Conservation (phyloP, 1,284 basidiomycete species). For the Boletellus sp. region DNA sequence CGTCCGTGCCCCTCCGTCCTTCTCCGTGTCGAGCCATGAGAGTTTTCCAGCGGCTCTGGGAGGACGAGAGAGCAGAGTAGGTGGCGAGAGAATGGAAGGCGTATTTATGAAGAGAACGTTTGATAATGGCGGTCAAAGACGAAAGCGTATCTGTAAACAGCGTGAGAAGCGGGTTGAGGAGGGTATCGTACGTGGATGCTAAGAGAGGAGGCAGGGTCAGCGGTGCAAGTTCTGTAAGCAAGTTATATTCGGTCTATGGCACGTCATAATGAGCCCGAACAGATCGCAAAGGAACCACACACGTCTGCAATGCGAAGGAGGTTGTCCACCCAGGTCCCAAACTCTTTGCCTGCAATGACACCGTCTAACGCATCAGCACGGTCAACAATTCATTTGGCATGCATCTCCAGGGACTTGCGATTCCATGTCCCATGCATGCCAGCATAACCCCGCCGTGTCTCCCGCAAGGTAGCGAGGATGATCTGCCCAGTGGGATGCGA, state of each 20-base stretch:
- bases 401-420: conserved; percentile 60
- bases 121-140: conserved; percentile 65
- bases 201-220: conserved; percentile 47
- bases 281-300: conserved; percentile 27
- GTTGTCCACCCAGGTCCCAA: conserved; percentile 60
- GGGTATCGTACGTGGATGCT: conserved; percentile 53
- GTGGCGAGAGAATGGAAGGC: conserved; percentile 75
- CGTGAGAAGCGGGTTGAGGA: conserved; percentile 59
- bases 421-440: conserved; percentile 80
- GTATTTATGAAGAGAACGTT: conserved; percentile 81
- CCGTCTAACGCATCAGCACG: conserved; percentile 63
- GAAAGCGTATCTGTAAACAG: conserved; percentile 61
- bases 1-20: conserved; percentile 54
- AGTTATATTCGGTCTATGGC: conserved; percentile 50
- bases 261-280: not conserved
- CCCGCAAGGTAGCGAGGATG: conserved; percentile 54
- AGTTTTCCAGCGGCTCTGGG: conserved; percentile 64
- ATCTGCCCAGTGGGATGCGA: conserved; percentile 68
- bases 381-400: conserved; percentile 64
- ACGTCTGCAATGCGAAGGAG: conserved; percentile 64
- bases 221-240: conserved; percentile 59
- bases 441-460: conserved; percentile 76
- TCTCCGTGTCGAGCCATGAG: conserved; percentile 45
- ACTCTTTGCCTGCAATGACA: conserved; percentile 60
- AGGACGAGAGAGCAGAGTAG: conserved; percentile 51